Evolutionary conservation across 2,329 filamentous ascomycete genomes (phyloP).

Genomic region (Fusarium buxicola): DNA sequence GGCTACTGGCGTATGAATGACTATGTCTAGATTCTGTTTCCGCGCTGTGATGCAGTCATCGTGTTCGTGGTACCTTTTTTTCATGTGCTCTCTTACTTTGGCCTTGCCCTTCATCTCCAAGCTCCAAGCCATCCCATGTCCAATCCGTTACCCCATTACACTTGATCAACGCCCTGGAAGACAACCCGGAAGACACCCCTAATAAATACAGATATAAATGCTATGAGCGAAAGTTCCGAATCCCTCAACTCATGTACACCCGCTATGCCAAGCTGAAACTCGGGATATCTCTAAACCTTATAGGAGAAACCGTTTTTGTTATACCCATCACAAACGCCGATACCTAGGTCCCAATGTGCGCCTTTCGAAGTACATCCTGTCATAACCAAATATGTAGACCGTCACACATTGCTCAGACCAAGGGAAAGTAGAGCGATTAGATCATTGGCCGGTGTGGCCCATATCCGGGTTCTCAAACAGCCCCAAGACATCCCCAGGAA

Average conservation of each 20-base stretch:
- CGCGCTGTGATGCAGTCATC: no score
- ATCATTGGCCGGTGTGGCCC: constrained; percentile 39
- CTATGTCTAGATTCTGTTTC: no score
- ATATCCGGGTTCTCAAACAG: constrained; percentile 60
- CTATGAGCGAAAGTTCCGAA: constrained; percentile 3
- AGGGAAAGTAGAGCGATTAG: not conserved
- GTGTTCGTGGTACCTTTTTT: no score
- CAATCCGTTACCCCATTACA: not conserved
- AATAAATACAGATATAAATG: constrained; percentile 13
- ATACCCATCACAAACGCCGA: constrained; percentile 27
- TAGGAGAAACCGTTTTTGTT: constrained; percentile 27
- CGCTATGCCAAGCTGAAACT: constrained; percentile 25
- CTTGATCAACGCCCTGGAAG: not conserved
- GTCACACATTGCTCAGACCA: constrained; percentile 3
- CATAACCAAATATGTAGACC: constrained; percentile 1
- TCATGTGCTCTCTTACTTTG: no score
- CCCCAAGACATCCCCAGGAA: constrained; percentile 73
- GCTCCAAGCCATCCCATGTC: not conserved
- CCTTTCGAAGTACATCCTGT: constrained; percentile 18
- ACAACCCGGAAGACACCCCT: not conserved
- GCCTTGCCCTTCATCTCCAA: no score
- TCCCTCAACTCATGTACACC: constrained; percentile 6
- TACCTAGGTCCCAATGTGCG: constrained; percentile 8
- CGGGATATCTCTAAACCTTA: constrained; percentile 22
- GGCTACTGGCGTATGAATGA: no score